Evolutionary conservation across 768 basidiomycete genomes (phyloP).

Genomic region (Termitomyces heimii): DNA sequence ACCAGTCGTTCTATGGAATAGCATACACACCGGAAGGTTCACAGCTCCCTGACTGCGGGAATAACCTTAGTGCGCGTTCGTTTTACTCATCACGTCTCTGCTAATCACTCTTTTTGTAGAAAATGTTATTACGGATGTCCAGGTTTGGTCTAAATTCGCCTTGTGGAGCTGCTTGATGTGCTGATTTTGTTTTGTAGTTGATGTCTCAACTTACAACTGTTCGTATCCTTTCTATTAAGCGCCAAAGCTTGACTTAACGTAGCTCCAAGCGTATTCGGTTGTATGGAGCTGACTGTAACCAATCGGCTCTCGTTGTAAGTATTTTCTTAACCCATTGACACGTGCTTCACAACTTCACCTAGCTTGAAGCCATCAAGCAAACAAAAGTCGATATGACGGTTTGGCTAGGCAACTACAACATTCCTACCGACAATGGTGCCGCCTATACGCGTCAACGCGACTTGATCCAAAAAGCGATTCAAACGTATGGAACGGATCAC

Average conservation of each 20-base stretch:
- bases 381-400: conserved; percentile 87
- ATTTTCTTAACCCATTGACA: neutral
- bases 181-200: conserved; percentile 34
- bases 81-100: neutral
- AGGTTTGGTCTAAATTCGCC: conserved; percentile 34
- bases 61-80: conserved; percentile 31
- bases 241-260: conserved; percentile 6
- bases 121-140: conserved; percentile 64
- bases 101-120: conserved; percentile 20
- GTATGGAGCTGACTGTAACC: conserved; percentile 87
- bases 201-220: conserved; percentile 81
- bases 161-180: neutral
- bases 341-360: neutral
- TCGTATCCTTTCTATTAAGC: neutral
- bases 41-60: conserved; percentile 68
- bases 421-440: conserved; percentile 53
- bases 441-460: conserved; percentile 74
- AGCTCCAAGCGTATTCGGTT: conserved; percentile 55
- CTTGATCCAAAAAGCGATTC: conserved; percentile 58
- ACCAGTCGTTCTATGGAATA: conserved; percentile 77
- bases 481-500: conserved; percentile 71
- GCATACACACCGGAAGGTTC: conserved; percentile 81
- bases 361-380: conserved; percentile 84
- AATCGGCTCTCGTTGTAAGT: conserved; percentile 66
- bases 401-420: conserved; percentile 66